Percentiles rank a stretch among this genome's conserved stretches.
Evolutionary conservation across 306 rosid species (phyloP).

Genomic region (Quercus agrifolia): DNA sequence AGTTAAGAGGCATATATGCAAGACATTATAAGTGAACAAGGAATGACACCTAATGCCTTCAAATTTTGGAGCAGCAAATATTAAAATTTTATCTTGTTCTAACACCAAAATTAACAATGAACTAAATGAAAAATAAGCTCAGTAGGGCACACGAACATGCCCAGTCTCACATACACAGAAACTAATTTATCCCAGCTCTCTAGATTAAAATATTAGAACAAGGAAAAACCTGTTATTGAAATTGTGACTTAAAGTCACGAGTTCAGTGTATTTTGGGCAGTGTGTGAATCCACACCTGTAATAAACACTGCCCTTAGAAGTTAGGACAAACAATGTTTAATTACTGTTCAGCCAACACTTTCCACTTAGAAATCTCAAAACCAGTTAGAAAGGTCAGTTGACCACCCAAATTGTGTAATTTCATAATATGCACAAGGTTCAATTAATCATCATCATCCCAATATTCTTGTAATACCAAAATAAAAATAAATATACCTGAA

Average conservation of each 20-base stretch:
- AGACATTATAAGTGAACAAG: background rate
- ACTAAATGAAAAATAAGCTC: background rate
- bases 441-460: background rate
- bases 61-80: background rate
- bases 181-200: background rate
- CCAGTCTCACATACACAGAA: background rate
- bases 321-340: background rate
- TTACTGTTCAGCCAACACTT: background rate
- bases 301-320: no score
- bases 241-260: background rate
- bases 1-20: background rate
- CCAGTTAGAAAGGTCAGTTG: background rate
- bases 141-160: background rate
- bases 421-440: slow-evolving; percentile 8
- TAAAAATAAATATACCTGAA: slow-evolving; percentile 58
- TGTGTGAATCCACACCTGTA: no score
- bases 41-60: background rate
- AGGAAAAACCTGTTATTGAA: background rate
- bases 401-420: background rate
- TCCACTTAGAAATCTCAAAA: background rate
- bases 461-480: background rate
- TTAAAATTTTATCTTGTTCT: background rate
- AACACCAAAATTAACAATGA: background rate
- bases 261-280: no score
- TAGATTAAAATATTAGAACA: background rate